phyloP scores from a whole-genome alignment of 495 filamentous ascomycete species.

The Pseudomonodictys pantanalensis region DNA sequence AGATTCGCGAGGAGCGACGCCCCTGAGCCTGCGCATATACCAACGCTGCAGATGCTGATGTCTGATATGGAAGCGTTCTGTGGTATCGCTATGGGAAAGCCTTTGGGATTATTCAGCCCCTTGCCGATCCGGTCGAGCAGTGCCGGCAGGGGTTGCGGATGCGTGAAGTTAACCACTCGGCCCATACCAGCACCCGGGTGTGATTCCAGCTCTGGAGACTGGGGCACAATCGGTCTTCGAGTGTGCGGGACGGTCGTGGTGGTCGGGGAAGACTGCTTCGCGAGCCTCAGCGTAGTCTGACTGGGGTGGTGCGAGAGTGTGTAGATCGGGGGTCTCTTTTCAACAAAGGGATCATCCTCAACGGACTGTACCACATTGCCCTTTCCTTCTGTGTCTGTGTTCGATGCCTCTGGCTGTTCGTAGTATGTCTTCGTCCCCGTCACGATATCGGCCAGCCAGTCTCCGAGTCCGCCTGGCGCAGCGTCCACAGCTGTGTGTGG shows the following conservation, averaged over 20 bases:
- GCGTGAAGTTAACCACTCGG: slow-evolving; percentile 62
- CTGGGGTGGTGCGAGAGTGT: slow-evolving; percentile 41
- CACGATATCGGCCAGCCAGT: slow-evolving; percentile 91
- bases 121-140: slow-evolving; percentile 62
- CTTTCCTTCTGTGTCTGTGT: slow-evolving; percentile 39
- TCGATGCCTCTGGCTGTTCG: background rate
- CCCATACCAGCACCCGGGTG: slow-evolving; percentile 75
- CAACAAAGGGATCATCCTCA: slow-evolving; percentile 28
- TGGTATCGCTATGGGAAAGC: slow-evolving; percentile 67
- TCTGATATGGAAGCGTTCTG: slow-evolving; percentile 52
- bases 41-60: slow-evolving; percentile 58
- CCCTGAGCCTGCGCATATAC: slow-evolving; percentile 83
- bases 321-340: slow-evolving; percentile 36
- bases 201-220: slow-evolving; percentile 49
- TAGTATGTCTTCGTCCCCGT: slow-evolving; percentile 47
- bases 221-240: slow-evolving; percentile 51
- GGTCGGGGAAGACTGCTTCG: background rate
- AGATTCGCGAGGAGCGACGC: slow-evolving; percentile 66
- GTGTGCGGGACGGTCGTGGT: slow-evolving; percentile 43
- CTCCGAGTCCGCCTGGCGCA: slow-evolving; percentile 78
- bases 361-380: slow-evolving; percentile 33
- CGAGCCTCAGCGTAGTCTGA: slow-evolving; percentile 4
- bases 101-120: slow-evolving; percentile 61
- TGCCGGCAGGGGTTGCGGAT: slow-evolving; percentile 55
- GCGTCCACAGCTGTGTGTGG: slow-evolving; percentile 95